Percentiles rank a stretch among this genome's conserved stretches.
phyloP scores from a whole-genome alignment of 371 early-diverging fungal species.

The Mortierella sp. region DNA sequence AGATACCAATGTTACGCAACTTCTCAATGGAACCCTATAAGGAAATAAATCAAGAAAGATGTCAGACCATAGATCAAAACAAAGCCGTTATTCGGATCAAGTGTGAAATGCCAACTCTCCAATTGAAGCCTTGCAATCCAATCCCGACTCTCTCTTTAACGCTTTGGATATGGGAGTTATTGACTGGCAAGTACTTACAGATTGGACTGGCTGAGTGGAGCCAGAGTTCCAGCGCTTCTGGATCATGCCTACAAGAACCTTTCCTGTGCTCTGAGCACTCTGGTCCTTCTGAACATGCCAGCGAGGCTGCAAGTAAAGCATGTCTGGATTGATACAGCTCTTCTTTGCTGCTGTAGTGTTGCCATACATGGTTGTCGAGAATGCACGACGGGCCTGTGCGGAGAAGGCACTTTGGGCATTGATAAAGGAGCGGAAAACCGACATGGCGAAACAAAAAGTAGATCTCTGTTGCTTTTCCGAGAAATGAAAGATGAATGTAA shows the following conservation, averaged over 20 bases:
- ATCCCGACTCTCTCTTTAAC: no score
- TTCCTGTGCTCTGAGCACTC: conserved; percentile 24
- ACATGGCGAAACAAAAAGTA: conserved; percentile 19
- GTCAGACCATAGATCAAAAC: not conserved
- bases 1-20: conserved; percentile 97
- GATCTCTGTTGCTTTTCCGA: conserved; percentile 9
- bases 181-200: conserved; percentile 27
- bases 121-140: no score
- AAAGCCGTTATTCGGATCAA: not conserved
- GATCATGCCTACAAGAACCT: conserved; percentile 53
- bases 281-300: conserved; percentile 55
- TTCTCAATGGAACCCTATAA: conserved; percentile 58
- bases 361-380: conserved; percentile 49
- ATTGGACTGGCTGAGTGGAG: conserved; percentile 41
- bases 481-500: not conserved
- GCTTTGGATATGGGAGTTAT: not conserved
- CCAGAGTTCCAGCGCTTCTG: conserved; percentile 57
- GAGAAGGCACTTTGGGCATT: conserved; percentile 48
- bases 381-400: conserved; percentile 48
- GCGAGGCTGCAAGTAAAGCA: conserved; percentile 55
- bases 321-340: conserved; percentile 45
- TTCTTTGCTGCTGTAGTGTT: conserved; percentile 8
- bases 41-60: not conserved
- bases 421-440: conserved; percentile 53
- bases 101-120: no score